Base-by-base conservation (phyloP, 176 grass and related monocot species). In the Oryza australiensis region DNA sequence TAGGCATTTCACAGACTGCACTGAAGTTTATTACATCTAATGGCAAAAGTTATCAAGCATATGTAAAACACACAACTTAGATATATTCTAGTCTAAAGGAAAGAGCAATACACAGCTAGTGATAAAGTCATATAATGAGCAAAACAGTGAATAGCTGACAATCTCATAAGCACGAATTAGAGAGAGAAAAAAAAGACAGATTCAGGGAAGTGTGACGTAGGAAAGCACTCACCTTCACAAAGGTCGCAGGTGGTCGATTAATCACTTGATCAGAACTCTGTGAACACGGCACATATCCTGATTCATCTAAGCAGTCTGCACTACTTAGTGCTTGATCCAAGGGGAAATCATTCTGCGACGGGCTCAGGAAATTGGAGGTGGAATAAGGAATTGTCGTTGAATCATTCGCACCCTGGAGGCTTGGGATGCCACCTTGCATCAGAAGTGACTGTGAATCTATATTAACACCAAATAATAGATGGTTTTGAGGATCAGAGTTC, bases 361-460 rank as follows among this genome's bases (percentile, higher is more conserved):
- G 87, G 62, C 85, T 90, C 74, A 99, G 81, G 70, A 95, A 96
- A 82, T 99, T 94, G 76, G 90, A 92, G 38, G 89, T 87, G 55
- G 89, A 89, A 70, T 95, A 96, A 26, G 85, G 85, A 45, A 99
- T 88, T 32, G 79, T 64, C 0, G 86, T 83, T 35, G 97, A 84
- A 78, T 90, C 93, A 80, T 85, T 94, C 27, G 82, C 89, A 20
- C 76, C 87, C 9, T 86, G 80, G 3, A 93, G 89, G 78, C 75
- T 89, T 42, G 85, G 35, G 70, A 97, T 87, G 57, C 89, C 85
- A 48, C 85, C 87, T 83, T 92, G 88, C 86, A 88, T 88, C 57
- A 99, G 66, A 74, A 99, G 77, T 41, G 91, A 90, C 9, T 90
- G 77, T 0, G 97, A 88, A 8, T 99, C 93, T 86, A 96, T 94